Conservation (phyloP, 805 yeast species). For the Barnettozyma salicaria region DNA sequence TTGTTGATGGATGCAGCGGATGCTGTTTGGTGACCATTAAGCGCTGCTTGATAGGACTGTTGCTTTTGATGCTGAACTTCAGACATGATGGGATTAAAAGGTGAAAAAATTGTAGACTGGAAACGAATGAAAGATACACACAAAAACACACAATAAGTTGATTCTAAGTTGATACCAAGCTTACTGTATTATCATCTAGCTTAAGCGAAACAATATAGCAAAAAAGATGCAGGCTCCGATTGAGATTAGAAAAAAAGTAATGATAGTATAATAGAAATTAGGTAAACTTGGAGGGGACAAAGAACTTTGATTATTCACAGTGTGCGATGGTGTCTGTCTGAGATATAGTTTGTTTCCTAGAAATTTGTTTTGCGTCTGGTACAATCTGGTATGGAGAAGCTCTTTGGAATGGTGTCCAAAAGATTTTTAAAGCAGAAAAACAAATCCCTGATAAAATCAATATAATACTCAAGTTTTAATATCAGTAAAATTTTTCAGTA, state of each 20-base stretch:
- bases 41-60: not conserved
- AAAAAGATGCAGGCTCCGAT: too few species aligned
- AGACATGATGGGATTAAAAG: conserved; percentile 1
- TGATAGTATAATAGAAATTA: too few species aligned
- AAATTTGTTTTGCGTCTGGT: too few species aligned
- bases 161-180: too few species aligned
- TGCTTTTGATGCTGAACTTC: conserved; percentile 6
- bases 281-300: too few species aligned
- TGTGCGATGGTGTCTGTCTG: not conserved
- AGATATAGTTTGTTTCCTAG: not conserved
- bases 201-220: too few species aligned
- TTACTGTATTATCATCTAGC: conserved; percentile 4
- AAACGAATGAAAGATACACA: not conserved
- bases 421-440: not conserved
- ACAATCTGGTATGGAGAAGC: too few species aligned
- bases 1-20: not conserved
- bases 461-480: not conserved
- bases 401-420: too few species aligned
- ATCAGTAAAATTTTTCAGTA: conserved; percentile 2
- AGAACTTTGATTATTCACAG: not conserved
- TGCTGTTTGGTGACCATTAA: conserved; percentile 3
- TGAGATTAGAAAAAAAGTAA: too few species aligned
- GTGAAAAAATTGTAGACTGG: not conserved
- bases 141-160: too few species aligned
- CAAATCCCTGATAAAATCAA: not conserved